phyloP scores from a whole-genome alignment of 2,329 filamentous ascomycete genomes.

The Ophiostoma montium region DNA sequence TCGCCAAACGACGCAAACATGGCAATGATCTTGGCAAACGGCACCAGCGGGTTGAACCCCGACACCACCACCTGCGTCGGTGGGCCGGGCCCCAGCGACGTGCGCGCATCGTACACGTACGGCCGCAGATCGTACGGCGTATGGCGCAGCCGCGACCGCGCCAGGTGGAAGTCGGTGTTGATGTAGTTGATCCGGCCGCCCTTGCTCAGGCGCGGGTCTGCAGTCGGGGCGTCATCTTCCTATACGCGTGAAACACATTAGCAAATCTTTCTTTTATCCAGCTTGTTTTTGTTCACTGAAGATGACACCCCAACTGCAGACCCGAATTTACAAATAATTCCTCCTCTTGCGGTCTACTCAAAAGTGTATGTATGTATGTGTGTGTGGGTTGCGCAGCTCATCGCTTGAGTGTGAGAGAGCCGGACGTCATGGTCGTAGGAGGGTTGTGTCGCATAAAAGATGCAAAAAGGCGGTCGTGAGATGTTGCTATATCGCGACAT shows the following conservation, averaged over 20 bases:
- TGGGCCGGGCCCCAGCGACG: conserved; percentile 77
- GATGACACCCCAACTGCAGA: conserved; percentile 45
- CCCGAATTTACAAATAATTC: conserved; percentile 4
- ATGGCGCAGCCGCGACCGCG: conserved; percentile 55
- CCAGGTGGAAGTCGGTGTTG: conserved; percentile 54
- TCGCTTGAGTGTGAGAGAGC: background rate
- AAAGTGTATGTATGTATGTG: conserved; percentile 10
- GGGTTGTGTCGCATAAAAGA: background rate
- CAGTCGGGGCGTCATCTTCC: conserved; percentile 65
- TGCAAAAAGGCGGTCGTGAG: background rate
- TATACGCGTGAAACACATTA: conserved; percentile 33
- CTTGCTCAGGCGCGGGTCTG: conserved; percentile 69
- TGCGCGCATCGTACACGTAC: conserved; percentile 67
- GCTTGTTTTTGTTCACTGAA: conserved; percentile 15
- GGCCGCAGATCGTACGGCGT: conserved; percentile 69
- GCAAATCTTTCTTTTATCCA: conserved; percentile 7
- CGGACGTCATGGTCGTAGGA: background rate
- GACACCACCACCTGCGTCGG: conserved; percentile 83
- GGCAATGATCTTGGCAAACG: conserved; percentile 61
- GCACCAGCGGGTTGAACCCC: conserved; percentile 86
- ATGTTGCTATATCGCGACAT: no score
- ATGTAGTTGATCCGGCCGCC: conserved; percentile 52
- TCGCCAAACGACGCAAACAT: conserved; percentile 74
- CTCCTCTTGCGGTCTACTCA: conserved; percentile 11
- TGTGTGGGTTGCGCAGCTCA: conserved; percentile 2